Evolutionary conservation across 768 basidiomycete genomes (phyloP), one percentile per base, ranked within the genome.

Genomic region (Xerocomus brunneocitrinus): DNA sequence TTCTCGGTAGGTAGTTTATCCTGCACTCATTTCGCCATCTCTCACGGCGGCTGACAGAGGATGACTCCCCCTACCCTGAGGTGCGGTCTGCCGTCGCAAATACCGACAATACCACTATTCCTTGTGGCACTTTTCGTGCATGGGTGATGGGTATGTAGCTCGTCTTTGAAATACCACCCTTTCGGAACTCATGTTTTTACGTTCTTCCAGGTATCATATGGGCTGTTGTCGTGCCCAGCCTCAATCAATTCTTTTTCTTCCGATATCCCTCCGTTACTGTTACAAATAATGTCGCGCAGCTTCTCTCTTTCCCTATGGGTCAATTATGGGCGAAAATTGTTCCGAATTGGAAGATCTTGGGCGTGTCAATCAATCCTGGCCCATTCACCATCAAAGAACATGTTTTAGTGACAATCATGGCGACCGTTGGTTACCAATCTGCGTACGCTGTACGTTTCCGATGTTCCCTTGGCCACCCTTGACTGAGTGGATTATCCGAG

Each of bases 161-260:
- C 1, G 0, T 25, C 31, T 43, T 32, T 13, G 32, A 3, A 5
- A 32, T 35, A 2, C 19, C 27, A 1, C n/a, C 28, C 13, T 28
- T 8, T 40, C 43, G 8, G 5, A 16, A 25, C 32, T 56, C 24
- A 48, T 3, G 9, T 16, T 16, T 12, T 25, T 22, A 13, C 14
- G 5, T 46, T 13, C 22, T 27, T 35, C 5, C 39, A 71, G 69
- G 67, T 24, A 54, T 83, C 25, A 50, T 73, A 16, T 85, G 80
- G 79, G 76, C 83, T 0, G 74, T 84, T 56, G 36, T 90, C 50
- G 75, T 89, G 19, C 80, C 87, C 1, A 84, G 87, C 42, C 74
- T 89, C 69, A 89, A 89, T 66, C 87, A 88, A 59, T 89, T 87
- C 67, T 87, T 89, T 71, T 85, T 77, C 68, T 80, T 88, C 63